Evolutionary conservation across 345 rosid genomes (phyloP).

Genomic region (Hevea brasiliensis): DNA sequence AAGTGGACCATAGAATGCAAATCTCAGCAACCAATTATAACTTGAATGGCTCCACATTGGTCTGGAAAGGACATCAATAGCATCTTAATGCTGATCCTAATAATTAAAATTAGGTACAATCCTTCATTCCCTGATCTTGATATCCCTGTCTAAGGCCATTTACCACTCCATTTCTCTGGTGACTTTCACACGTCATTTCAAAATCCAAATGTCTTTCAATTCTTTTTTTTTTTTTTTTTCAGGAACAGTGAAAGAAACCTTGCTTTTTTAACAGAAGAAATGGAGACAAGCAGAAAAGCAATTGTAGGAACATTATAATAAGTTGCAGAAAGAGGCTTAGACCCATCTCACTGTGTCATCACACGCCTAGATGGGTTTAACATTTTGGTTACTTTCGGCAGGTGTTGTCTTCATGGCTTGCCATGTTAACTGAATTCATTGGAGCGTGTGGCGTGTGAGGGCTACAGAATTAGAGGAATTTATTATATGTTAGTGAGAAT

Average conservation of each 20-base stretch:
- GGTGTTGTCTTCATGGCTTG: not conserved
- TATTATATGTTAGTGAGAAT: not conserved
- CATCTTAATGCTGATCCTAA: not conserved
- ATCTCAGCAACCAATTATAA: no score
- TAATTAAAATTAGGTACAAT: no score
- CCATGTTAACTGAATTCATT: not conserved
- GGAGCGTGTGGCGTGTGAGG: slow-evolving; percentile 13
- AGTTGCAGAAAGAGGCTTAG: not conserved
- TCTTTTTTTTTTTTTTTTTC: not conserved
- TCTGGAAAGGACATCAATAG: no score
- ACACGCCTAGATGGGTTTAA: not conserved
- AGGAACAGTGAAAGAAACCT: not conserved
- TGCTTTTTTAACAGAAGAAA: not conserved
- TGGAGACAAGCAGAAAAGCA: not conserved
- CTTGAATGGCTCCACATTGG: no score
- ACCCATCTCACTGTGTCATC: not conserved
- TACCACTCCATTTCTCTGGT: not conserved
- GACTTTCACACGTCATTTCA: not conserved
- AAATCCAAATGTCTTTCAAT: not conserved
- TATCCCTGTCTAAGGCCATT: not conserved
- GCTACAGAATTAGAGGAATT: not conserved
- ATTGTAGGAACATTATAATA: not conserved
- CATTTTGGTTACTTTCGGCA: not conserved
- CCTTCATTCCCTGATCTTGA: no score
- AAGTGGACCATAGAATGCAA: no score